phyloP scores from a whole-genome alignment of 2,329 filamentous ascomycete genomes.

The Talaromyces sp. region DNA sequence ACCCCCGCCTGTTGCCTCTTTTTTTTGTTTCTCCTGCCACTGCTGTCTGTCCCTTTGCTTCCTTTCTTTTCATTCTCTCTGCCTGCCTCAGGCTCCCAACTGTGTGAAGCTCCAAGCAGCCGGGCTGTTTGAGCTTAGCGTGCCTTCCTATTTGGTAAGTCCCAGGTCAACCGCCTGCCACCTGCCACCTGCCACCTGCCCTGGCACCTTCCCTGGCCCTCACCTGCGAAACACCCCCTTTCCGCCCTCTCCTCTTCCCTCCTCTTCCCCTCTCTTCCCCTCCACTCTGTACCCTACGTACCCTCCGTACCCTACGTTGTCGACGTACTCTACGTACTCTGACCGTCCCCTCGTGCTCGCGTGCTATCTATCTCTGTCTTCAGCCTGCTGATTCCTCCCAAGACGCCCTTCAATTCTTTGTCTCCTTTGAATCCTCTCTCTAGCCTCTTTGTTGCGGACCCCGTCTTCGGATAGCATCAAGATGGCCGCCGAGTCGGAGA shows the following conservation, averaged over 20 bases:
- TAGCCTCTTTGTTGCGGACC: not conserved
- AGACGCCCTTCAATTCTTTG: not conserved
- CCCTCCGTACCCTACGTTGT: not conserved
- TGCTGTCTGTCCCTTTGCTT: not conserved
- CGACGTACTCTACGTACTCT: not conserved
- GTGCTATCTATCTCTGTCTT: not conserved
- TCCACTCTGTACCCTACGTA: not conserved
- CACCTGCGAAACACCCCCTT: too few species aligned
- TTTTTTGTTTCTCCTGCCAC: not conserved
- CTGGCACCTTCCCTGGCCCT: not conserved
- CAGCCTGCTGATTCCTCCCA: not conserved
- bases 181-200: not conserved
- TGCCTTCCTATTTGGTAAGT: not conserved
- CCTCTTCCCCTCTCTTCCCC: not conserved
- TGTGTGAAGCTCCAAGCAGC: not conserved
- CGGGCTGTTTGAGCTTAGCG: slow-evolving; percentile 3
- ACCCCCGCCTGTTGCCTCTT: not conserved
- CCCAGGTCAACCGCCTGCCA: too few species aligned
- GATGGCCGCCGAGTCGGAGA: slow-evolving; percentile 4
- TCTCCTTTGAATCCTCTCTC: not conserved
- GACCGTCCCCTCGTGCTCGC: not conserved
- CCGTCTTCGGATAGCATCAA: not conserved
- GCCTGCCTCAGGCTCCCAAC: not conserved
- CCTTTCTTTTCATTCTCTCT: not conserved
- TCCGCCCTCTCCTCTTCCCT: too few species aligned